Evolutionary conservation across 805 yeast genomes (phyloP).

Genomic region (Starmerella sp.): DNA sequence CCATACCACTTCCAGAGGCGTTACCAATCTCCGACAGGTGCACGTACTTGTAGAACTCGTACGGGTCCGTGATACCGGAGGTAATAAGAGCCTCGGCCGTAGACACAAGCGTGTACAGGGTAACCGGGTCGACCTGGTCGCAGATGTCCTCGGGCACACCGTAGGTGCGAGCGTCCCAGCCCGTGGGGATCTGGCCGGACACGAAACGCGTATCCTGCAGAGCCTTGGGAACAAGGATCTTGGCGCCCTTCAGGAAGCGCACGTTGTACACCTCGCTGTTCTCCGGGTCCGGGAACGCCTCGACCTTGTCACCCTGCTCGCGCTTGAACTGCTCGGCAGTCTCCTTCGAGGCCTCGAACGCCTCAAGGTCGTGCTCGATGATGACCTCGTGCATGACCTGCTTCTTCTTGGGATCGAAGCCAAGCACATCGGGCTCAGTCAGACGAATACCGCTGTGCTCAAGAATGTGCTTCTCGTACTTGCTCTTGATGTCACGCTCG

Average conservation of each 20-base stretch:
- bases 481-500: slow-evolving; percentile 83
- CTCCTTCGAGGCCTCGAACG: slow-evolving; percentile 89
- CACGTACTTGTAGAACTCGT: slow-evolving; percentile 95
- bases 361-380: slow-evolving; percentile 90
- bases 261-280: slow-evolving; percentile 81
- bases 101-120: slow-evolving; percentile 82
- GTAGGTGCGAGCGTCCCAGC: slow-evolving; percentile 91
- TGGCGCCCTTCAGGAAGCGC: slow-evolving; percentile 83
- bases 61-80: slow-evolving; percentile 96
- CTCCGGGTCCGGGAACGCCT: slow-evolving; percentile 76
- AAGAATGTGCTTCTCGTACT: slow-evolving; percentile 79
- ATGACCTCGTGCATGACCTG: slow-evolving; percentile 90
- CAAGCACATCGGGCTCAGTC: slow-evolving; percentile 92
- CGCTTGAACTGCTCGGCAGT: slow-evolving; percentile 89
- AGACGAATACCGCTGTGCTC: slow-evolving; percentile 95
- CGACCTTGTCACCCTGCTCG: slow-evolving; percentile 90
- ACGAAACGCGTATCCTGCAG: slow-evolving; percentile 45
- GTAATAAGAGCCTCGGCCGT: slow-evolving; percentile 89
- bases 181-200: slow-evolving; percentile 94
- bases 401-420: slow-evolving; percentile 91
- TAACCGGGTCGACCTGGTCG: slow-evolving; percentile 91
- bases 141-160: slow-evolving; percentile 92
- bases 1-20: slow-evolving; percentile 99
- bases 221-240: slow-evolving; percentile 82
- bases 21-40: slow-evolving; percentile 98